Base-by-base conservation (phyloP, 2,329 filamentous ascomycete genomes). In the Trichoderma semiorbis region DNA sequence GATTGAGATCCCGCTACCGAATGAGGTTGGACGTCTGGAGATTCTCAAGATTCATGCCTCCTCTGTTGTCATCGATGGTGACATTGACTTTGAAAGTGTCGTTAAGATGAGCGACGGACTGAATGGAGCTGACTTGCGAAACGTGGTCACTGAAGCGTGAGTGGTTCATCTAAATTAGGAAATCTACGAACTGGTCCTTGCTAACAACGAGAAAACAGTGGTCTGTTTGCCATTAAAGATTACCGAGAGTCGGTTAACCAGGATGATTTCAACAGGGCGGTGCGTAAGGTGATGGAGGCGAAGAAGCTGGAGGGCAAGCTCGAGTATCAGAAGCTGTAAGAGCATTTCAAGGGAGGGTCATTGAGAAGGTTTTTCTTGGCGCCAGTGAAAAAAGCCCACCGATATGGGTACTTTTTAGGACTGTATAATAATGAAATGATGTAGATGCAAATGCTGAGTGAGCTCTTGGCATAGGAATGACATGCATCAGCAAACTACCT, bases 91-190 rank as follows among this genome's bases (percentile, higher is more conserved):
- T 80, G 96, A 99, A 88, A 98, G 94, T 78, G 94, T 99, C 73
- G 96, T 99, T 76, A 99, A 99, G 90, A 99, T 99, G 96, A 98
- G 95, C 78, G 96, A 99, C 79, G 95, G 95, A 32, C 88, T 99
- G 78, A 99, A 99, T 83, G 96, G 96, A 80, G 96, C 96, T 65
- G 96, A 99, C 89, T 84, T 99, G 86, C 89, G 96, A 79, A 99
- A 99, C 80, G 95, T 99, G 67, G 95, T 99, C 67, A 99, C 96
- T 16, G 96, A 99, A 87, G 96, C 96, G 94, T 97, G 89, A 87
- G 94, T 90, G 39, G 39, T 30, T 36, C 7, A 16, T 10, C 28
- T 10, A 11, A 26, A 36, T 26, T 11, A 2, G 2, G 12, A 32
- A 18, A 2, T 36, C 18, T 69, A 21, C 39, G 30, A 36, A 21